Conservation (phyloP, 2,329 filamentous ascomycete genomes). For the Aspergillus sp. region DNA sequence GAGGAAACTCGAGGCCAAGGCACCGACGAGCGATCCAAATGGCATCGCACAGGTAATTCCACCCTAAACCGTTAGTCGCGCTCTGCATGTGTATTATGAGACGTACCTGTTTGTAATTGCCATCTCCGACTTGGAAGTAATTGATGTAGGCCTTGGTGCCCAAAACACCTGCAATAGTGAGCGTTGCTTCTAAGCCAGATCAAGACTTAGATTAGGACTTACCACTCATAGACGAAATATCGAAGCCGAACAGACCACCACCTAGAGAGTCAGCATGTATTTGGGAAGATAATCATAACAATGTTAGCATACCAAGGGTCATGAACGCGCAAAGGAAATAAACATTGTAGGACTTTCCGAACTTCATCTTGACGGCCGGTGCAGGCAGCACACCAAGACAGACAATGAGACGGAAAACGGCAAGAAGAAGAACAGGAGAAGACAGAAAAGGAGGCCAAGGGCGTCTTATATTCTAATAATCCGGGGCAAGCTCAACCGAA, state of each 20-base stretch:
- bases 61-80: conserved; percentile 25
- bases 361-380: conserved; percentile 15
- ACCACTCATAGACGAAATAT: conserved; percentile 53
- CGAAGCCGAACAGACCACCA: conserved; percentile 58
- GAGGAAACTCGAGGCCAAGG: conserved; percentile 52
- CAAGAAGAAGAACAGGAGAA: background rate
- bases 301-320: conserved; percentile 14
- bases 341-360: conserved; percentile 22
- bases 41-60: conserved; percentile 40
- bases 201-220: background rate
- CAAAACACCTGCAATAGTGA: conserved; percentile 15
- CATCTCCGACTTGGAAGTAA: conserved; percentile 18
- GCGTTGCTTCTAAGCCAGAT: background rate
- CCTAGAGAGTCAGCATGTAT: conserved; percentile 27
- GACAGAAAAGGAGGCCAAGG: background rate
- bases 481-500: background rate
- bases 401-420: background rate
- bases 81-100: background rate
- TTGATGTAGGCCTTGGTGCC: conserved; percentile 20
- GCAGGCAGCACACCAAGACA: background rate
- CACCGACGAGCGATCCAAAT: conserved; percentile 41
- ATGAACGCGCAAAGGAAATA: conserved; percentile 22
- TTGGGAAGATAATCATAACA: too few relatives aligned
- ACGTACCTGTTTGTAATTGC: conserved; percentile 21
- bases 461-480: background rate